Conservation (phyloP, 2,329 filamentous ascomycete genomes). For the Diaporthe citrichinensis region DNA sequence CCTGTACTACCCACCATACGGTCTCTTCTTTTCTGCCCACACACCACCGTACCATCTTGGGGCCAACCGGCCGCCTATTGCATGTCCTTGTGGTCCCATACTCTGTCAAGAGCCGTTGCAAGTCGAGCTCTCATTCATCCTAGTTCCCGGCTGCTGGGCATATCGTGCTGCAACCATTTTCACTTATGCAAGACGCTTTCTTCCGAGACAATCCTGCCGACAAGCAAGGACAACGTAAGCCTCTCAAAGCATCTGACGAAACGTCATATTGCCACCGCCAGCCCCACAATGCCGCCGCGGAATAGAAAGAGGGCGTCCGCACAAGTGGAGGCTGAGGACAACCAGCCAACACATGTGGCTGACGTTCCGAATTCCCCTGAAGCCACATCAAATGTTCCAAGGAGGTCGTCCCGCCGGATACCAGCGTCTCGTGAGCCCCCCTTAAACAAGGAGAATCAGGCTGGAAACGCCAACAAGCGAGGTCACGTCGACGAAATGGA, state of each 20-base stretch:
- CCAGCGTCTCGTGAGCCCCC: background rate
- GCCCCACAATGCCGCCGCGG: slow-evolving; percentile 35
- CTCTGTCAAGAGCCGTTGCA: slow-evolving; percentile 7
- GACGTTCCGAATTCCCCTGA: background rate
- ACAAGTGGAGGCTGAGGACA: background rate
- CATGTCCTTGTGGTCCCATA: slow-evolving; percentile 26
- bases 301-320: slow-evolving; percentile 23
- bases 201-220: background rate
- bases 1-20: background rate
- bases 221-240: background rate
- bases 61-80: background rate
- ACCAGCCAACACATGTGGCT: too few species aligned
- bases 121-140: slow-evolving; percentile 28
- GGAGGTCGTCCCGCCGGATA: slow-evolving; percentile 34
- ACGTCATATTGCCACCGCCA: slow-evolving; percentile 37
- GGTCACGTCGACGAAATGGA: slow-evolving; percentile 1
- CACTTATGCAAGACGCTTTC: background rate
- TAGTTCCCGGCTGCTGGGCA: slow-evolving; percentile 1
- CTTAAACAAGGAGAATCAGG: background rate
- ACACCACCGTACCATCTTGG: background rate
- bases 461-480: background rate
- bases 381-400: background rate
- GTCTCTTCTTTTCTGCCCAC: background rate
- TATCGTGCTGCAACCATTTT: background rate
- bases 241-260: background rate